Evolutionary conservation across 352 stramenopile genomes (phyloP), one percentile per base, ranked within the genome.

Genomic region (Pythium chondricola): DNA sequence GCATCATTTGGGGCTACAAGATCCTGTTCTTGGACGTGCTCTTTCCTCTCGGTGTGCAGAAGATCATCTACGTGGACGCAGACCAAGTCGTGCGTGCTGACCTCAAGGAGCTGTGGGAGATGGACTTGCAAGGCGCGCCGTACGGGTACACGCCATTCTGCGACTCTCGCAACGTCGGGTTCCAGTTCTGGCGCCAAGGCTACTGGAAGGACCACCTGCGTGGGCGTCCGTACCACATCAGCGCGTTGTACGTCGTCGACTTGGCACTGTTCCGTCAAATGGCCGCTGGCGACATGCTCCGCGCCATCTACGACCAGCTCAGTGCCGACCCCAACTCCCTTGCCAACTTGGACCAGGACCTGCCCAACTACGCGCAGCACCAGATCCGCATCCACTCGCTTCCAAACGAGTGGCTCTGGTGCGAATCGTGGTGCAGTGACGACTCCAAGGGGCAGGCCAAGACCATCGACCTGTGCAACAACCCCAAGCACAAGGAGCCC

Each of bases 1-100:
- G 97, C 25, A 98, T 99, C 59, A 99, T 99, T 60, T 99, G 97
- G 97, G 97, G 96, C 14, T 99, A 99, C 83, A 99, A 99, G 76
- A 99, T 99, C 65, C 75, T 99, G 1, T 99, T 99, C 66, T 65
- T 99, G 20, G 97, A 99, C 67, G 97, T 99, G 30, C 69, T 99
- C 2, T 99, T 99, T 65, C 97, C 97, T 13, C 79, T 99, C 6
- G 81, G 94, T 52, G 90, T 99, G 17, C 94, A 98, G 61, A 99
- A 99, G 71, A 97, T 99, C 43, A 98, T 98, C 49, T 99, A 99
- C 69, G 97, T 99, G 25, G 97, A 99, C 65, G 95, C 97, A 1
- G 97, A 99, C 65, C 96, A 99, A 81, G 96, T 99, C 14, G 83
- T 99, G 11, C 89, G 97, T 48, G 93, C 93, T 16, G 96, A 99